Conservation (phyloP, 768 basidiomycete species). For the Rhodotorula toruloides region DNA sequence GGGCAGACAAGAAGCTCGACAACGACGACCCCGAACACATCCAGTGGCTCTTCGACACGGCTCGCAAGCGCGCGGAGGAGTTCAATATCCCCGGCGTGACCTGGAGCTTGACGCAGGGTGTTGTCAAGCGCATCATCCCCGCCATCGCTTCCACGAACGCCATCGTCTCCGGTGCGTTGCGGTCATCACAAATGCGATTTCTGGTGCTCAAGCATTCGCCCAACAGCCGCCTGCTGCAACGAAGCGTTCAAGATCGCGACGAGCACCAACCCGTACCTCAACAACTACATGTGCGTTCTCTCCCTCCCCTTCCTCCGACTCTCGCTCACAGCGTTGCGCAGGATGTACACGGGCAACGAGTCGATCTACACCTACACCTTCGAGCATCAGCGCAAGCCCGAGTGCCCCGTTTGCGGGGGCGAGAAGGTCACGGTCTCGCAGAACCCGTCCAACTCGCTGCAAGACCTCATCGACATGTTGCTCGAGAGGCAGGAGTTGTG, state of each 20-base stretch:
- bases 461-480: conserved; percentile 79
- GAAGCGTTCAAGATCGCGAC: conserved; percentile 99
- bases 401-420: conserved; percentile 97
- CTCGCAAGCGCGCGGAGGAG: conserved; percentile 75
- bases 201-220: not conserved
- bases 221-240: conserved; percentile 86
- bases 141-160: conserved; percentile 98
- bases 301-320: not conserved
- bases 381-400: conserved; percentile 81
- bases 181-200: conserved; percentile 1
- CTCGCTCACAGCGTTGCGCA: not conserved
- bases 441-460: conserved; percentile 65
- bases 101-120: conserved; percentile 94
- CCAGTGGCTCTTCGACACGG: conserved; percentile 78
- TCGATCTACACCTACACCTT: conserved; percentile 96
- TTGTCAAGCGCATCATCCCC: conserved; percentile 99
- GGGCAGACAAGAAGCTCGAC: conserved; percentile 84
- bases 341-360: conserved; percentile 92
- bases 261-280: conserved; percentile 83
- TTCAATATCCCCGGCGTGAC: conserved; percentile 98
- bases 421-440: conserved; percentile 64
- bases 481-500: conserved; percentile 86
- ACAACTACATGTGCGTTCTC: conserved; percentile 71
- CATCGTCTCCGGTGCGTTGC: conserved; percentile 75
- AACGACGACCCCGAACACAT: conserved; percentile 97